phyloP scores from a whole-genome alignment of 805 yeast genomes.

The Ogataea populi-albae region DNA sequence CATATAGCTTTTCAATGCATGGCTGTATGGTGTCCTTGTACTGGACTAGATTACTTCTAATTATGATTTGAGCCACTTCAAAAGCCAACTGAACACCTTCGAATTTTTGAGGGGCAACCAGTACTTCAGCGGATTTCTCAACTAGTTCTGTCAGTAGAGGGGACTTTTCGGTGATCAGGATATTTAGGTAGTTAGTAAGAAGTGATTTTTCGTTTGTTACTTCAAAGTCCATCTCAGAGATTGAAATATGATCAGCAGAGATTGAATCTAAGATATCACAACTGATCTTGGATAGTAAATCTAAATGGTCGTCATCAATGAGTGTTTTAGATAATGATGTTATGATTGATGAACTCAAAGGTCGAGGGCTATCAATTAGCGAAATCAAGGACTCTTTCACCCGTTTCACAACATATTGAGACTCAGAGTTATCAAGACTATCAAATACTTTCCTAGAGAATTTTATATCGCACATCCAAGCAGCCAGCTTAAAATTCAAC shows the following conservation, averaged over 20 bases:
- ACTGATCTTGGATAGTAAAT: slow-evolving; percentile 22
- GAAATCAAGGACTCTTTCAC: slow-evolving; percentile 13
- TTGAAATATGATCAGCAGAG: slow-evolving; percentile 20
- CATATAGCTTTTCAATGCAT: slow-evolving; percentile 36
- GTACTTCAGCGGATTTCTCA: slow-evolving; percentile 26
- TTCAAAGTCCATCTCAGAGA: slow-evolving; percentile 10
- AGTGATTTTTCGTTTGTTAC: slow-evolving; percentile 17
- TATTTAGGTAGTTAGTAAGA: slow-evolving; percentile 22
- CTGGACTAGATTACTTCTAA: slow-evolving; percentile 21
- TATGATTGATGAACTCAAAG: slow-evolving; percentile 10
- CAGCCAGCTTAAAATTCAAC: slow-evolving; percentile 19
- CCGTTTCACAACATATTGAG: slow-evolving; percentile 6
- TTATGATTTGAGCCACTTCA: slow-evolving; percentile 25
- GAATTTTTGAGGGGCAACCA: slow-evolving; percentile 24
- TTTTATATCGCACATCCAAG: slow-evolving; percentile 29
- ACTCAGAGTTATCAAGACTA: slow-evolving; percentile 5
- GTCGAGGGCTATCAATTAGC: slow-evolving; percentile 19
- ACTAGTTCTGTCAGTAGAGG: slow-evolving; percentile 23
- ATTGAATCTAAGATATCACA: slow-evolving; percentile 22
- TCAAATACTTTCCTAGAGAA: slow-evolving; percentile 7
- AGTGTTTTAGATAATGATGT: slow-evolving; percentile 9
- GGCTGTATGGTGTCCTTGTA: slow-evolving; percentile 29
- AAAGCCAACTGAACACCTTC: slow-evolving; percentile 25
- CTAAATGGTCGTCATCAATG: slow-evolving; percentile 12
- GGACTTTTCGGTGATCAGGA: slow-evolving; percentile 17